Conservation (phyloP, 1,284 basidiomycete species). For the Tremellales sp. region DNA sequence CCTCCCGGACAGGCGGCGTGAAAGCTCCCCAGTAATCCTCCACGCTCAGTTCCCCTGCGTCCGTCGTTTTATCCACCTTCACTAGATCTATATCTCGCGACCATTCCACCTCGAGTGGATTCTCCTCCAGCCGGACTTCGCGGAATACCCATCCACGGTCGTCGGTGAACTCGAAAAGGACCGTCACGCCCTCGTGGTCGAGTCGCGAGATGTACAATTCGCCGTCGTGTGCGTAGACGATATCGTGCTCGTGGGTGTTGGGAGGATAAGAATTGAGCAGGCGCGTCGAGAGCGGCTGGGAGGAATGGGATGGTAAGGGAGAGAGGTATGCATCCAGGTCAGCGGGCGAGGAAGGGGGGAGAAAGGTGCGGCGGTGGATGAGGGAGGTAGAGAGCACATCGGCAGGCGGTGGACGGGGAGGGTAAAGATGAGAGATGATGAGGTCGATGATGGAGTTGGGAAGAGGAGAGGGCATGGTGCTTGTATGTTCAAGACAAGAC, state of each 20-base stretch:
- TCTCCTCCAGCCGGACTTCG: conserved; percentile 10
- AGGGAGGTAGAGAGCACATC: conserved; percentile 32
- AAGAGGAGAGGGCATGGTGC: too few species aligned
- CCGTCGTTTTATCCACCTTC: neutral
- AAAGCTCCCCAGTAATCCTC: conserved; percentile 36
- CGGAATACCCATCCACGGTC: conserved; percentile 38
- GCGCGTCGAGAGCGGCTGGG: conserved; percentile 8
- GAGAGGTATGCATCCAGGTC: conserved; percentile 41
- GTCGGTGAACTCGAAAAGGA: conserved; percentile 17
- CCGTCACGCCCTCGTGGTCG: neutral
- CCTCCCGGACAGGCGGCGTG: conserved; percentile 9
- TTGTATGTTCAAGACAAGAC: too few species aligned
- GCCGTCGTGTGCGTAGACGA: neutral
- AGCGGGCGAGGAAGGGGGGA: conserved; percentile 27
- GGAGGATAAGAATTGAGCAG: conserved; percentile 8
- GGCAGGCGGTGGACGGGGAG: conserved; percentile 36
- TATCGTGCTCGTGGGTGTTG: conserved; percentile 2
- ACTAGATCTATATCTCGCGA: neutral
- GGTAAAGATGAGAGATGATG: conserved; percentile 41
- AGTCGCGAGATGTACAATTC: neutral
- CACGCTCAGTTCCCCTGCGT: conserved; percentile 5
- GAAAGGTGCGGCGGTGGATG: conserved; percentile 38
- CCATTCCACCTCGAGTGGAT: neutral
- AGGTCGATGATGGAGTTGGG: conserved; percentile 24
- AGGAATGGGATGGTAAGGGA: conserved; percentile 22